A percentile compares a stretch with the other conserved stretches of the same genome.
phyloP scores from a whole-genome alignment of 805 yeast species.

The Candida pini region DNA sequence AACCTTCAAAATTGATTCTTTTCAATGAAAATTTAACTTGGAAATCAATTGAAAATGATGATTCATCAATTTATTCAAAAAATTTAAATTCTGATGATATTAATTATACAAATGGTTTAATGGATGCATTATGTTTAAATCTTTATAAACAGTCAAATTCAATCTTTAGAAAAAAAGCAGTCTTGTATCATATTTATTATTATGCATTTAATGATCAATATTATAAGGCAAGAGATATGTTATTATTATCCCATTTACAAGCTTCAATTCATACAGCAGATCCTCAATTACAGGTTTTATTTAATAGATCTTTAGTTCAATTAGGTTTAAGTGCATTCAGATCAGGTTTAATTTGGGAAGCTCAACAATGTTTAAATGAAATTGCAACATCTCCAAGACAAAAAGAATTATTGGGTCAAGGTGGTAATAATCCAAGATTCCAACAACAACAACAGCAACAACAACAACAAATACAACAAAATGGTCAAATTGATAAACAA shows the following conservation, averaged over 20 bases:
- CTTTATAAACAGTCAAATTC: constrained; percentile 64
- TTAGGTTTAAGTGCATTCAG: constrained; percentile 95
- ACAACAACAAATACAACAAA: no score
- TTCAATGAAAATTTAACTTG: constrained; percentile 74
- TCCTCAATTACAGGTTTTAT: constrained; percentile 79
- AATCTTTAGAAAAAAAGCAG: constrained; percentile 73
- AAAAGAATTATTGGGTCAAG: constrained; percentile 93
- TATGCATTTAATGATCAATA: constrained; percentile 85
- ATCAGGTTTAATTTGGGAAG: constrained; percentile 75
- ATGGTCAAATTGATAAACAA: constrained; percentile 64
- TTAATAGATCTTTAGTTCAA: constrained; percentile 93
- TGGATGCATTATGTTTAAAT: constrained; percentile 59
- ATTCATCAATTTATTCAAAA: constrained; percentile 33
- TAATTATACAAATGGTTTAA: constrained; percentile 46
- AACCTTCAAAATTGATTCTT: constrained; percentile 69
- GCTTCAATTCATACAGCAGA: constrained; percentile 80
- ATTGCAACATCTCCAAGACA: constrained; percentile 79
- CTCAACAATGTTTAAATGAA: constrained; percentile 83
- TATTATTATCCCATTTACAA: constrained; percentile 81
- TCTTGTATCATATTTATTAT: constrained; percentile 81
- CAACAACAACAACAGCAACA: no score
- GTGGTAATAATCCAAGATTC: constrained; percentile 61
- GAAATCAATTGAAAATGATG: constrained; percentile 37
- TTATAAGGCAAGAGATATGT: constrained; percentile 79
- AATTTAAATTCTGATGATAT: constrained; percentile 23